Evolutionary conservation across 345 rosid genomes (phyloP).

Genomic region (Leavenworthia alabamica): DNA sequence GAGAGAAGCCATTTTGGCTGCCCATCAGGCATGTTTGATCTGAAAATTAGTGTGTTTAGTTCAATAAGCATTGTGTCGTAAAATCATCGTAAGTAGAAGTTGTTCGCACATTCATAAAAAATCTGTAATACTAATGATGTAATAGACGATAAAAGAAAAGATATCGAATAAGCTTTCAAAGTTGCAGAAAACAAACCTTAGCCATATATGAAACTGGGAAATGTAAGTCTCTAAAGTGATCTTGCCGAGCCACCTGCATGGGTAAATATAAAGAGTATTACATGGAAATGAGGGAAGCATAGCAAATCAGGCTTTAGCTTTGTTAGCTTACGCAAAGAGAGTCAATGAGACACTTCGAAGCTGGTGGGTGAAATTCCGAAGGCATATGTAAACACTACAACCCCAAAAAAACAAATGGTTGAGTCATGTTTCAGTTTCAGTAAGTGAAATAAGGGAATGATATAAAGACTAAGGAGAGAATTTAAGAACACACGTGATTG

Average conservation of each 20-base stretch:
- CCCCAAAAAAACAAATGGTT: constrained; percentile 15
- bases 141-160: too few relatives aligned
- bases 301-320: not conserved
- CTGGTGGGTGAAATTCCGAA: constrained; percentile 83
- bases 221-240: constrained; percentile 88
- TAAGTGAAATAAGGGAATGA: not conserved
- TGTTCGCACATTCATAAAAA: too few relatives aligned
- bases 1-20: constrained; percentile 99
- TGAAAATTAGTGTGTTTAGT: constrained; percentile 22
- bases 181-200: constrained; percentile 53
- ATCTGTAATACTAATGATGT: too few relatives aligned
- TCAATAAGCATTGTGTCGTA: too few relatives aligned
- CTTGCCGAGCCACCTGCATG: constrained; percentile 88
- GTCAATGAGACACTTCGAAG: constrained; percentile 65
- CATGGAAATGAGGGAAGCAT: constrained; percentile 10
- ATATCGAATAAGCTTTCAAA: not conserved
- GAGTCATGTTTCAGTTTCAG: constrained; percentile 11
- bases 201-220: constrained; percentile 96
- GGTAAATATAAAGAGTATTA: not conserved
- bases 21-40: constrained; percentile 79
- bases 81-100: too few relatives aligned
- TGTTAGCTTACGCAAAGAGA: constrained; percentile 67
- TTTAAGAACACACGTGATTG: constrained; percentile 69
- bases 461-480: not conserved
- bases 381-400: constrained; percentile 79